Evolutionary conservation across 75 land plant species (phyloP), one percentile per base, ranked within the genome.

Genomic region (Pseudotsuga menziesii): DNA sequence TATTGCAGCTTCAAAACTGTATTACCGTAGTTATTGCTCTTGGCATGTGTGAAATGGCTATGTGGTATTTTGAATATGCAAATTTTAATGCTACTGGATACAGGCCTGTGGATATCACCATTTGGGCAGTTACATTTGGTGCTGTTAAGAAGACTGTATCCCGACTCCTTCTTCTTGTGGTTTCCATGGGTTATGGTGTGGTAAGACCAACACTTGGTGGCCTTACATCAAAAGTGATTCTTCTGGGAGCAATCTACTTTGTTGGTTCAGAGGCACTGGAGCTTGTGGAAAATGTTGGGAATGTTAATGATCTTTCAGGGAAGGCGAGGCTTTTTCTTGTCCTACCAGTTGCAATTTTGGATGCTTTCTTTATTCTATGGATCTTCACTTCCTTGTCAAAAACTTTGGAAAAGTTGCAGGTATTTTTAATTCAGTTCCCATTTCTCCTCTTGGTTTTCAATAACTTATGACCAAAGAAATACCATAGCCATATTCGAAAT

Each of bases 181-280:
- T 86, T 11, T 84, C 88, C n/a, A 84, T 86, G 87, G 88, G 88
- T 7, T 86, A 83, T 80, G 87, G 88, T 76, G 87, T 86, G 29
- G 87, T 84, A 16, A 76, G 82, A 36, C 87, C 80, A 56, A 84
- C 83, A 25, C 75, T 84, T 22, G 88, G 88, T 67, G 87, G 83
- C 9, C 59, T 85, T 25, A 80, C 86, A 19, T 80, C 80, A 8
- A 84, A 75, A 26, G 83, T 80, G 58, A 57, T 57, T 61, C 41
- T 80, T 56, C 83, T 86, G 29, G 87, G 87, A 63, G 74, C 62
- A 5, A 63, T 61, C 13, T 86, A 83, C 54, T 80, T 86, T 61
- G 27, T 83, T 52, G 88, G 86, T 23, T 80, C 80, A 9, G 88
- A 86, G 39, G 77, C 82, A 36, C 82, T 84, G 75, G 88, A 86